A percentile compares a stretch with the other conserved stretches of the same genome.
Evolutionary conservation across 2,329 filamentous ascomycete genomes (phyloP).

Genomic region (Pseudogymnoascus destructans): DNA sequence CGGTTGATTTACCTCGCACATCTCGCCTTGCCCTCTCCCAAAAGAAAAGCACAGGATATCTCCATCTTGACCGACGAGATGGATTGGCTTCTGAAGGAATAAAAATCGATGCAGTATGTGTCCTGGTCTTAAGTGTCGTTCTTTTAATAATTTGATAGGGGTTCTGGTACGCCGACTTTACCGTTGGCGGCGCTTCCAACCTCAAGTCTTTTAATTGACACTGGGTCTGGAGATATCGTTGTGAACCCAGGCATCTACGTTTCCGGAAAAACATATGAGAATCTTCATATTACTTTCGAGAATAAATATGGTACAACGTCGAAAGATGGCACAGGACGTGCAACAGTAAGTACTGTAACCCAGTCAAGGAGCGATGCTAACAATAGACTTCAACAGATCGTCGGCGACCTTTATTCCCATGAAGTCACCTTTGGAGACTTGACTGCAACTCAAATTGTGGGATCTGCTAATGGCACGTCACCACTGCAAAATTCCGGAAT

Average conservation of each 20-base stretch:
- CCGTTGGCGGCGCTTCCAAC: conserved; percentile 7
- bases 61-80: neutral
- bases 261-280: neutral
- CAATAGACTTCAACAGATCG: neutral
- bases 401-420: neutral
- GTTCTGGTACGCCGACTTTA: conserved; percentile 14
- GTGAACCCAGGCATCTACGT: conserved; percentile 13
- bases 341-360: neutral
- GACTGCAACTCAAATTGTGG: neutral
- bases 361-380: neutral
- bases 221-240: conserved; percentile 13
- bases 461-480: neutral
- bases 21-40: neutral
- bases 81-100: neutral
- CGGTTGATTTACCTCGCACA: neutral
- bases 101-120: neutral
- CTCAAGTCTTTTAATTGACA: conserved; percentile 12
- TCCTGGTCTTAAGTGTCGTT: neutral
- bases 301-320: neutral
- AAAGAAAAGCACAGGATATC: neutral
- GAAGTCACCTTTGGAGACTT: neutral
- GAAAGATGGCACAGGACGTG: neutral
- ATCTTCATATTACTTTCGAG: neutral
- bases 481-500: neutral
- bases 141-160: neutral